phyloP scores from a whole-genome alignment of 208 protist species.

The Strigomonas galati region DNA sequence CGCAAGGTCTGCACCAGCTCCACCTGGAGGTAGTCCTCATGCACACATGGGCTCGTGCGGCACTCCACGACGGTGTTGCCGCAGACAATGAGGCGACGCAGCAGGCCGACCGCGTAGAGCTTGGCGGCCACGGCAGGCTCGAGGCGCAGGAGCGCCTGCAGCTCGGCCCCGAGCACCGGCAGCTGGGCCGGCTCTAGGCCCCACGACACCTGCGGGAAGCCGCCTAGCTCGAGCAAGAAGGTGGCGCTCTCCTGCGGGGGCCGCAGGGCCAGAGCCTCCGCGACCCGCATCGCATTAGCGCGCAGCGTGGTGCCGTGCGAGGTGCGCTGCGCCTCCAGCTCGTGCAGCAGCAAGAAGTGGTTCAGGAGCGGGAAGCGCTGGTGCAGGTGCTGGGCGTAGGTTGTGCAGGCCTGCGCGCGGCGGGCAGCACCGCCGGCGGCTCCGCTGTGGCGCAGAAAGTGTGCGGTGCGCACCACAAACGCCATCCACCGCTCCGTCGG shows the following conservation, averaged over 20 bases:
- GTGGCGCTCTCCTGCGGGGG: neutral
- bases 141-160: neutral
- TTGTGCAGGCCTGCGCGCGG: constrained; percentile 27
- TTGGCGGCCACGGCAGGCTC: constrained; percentile 25
- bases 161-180: constrained; percentile 6
- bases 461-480: constrained; percentile 43
- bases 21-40: no score
- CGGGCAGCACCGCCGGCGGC: constrained; percentile 21
- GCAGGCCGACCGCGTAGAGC: constrained; percentile 53
- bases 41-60: constrained; percentile 17
- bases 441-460: constrained; percentile 35
- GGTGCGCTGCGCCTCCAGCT: constrained; percentile 45
- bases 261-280: constrained; percentile 16
- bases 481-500: constrained; percentile 15
- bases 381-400: constrained; percentile 54
- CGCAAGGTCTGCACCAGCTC: no score
- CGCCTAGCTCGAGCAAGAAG: constrained; percentile 5
- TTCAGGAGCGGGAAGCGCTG: constrained; percentile 55
- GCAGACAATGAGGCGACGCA: constrained; percentile 32
- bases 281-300: constrained; percentile 35
- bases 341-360: constrained; percentile 60
- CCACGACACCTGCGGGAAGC: neutral
- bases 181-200: neutral
- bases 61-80: constrained; percentile 12
- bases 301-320: constrained; percentile 33